Conservation (phyloP, 2,329 filamentous ascomycete species). For the Fusarium duplospermum region DNA sequence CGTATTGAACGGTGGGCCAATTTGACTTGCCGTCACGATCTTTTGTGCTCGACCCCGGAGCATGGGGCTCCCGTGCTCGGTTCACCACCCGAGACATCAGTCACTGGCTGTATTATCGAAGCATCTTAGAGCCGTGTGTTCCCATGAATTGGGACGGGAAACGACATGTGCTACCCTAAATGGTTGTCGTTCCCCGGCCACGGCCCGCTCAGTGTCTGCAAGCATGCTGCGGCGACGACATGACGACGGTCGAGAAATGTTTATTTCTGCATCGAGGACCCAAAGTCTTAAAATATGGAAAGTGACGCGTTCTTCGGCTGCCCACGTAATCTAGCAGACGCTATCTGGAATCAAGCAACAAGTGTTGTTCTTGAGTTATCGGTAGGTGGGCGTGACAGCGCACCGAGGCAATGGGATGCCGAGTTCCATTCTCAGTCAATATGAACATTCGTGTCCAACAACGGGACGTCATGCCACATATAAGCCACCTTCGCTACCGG, state of each 20-base stretch:
- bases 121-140: constrained; percentile 7
- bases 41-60: not conserved
- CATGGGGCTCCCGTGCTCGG: constrained; percentile 6
- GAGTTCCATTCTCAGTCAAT: not conserved
- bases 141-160: not conserved
- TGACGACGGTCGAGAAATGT: not conserved
- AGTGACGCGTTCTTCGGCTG: not conserved
- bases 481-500: not conserved
- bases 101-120: constrained; percentile 6
- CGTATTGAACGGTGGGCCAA: not conserved
- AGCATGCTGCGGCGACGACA: not conserved
- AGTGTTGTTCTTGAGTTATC: not conserved
- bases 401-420: not conserved
- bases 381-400: not conserved
- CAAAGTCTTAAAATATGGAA: not conserved
- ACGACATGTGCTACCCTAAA: constrained; percentile 22
- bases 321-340: not conserved
- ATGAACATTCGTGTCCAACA: not conserved
- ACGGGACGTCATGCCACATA: not conserved
- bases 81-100: constrained; percentile 27
- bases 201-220: not conserved
- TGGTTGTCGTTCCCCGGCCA: constrained; percentile 5
- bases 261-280: not conserved
- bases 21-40: not conserved
- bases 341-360: not conserved